Conservation (phyloP, 805 yeast species). For the Maudiozyma saulgeensis region DNA sequence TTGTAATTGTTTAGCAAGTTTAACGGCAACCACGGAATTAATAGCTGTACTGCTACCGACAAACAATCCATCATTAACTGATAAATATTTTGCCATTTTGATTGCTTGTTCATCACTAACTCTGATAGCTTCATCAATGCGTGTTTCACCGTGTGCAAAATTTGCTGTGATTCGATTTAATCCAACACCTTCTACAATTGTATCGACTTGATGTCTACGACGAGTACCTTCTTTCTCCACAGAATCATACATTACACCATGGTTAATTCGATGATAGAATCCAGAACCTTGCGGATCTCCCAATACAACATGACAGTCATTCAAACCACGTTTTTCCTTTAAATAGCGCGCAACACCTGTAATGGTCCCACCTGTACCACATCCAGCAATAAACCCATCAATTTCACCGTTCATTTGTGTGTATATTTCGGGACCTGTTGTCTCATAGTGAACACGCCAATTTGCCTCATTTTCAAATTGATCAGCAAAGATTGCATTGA, state of each 20-base stretch:
- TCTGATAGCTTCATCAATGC: constrained; percentile 68
- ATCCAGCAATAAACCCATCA: constrained; percentile 78
- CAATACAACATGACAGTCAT: constrained; percentile 44
- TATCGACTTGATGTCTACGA: constrained; percentile 93
- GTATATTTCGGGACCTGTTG: constrained; percentile 93
- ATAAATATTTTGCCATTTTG: constrained; percentile 77
- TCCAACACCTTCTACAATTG: constrained; percentile 89
- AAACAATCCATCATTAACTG: constrained; percentile 79
- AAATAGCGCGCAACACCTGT: constrained; percentile 80
- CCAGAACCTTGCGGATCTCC: constrained; percentile 98
- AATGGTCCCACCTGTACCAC: constrained; percentile 96
- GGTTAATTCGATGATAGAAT: constrained; percentile 69
- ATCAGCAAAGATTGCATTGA: constrained; percentile 74
- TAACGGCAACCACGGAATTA: constrained; percentile 81
- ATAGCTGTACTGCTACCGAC: constrained; percentile 92
- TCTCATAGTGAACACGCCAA: constrained; percentile 71
- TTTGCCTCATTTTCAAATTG: constrained; percentile 91
- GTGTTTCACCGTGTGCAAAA: constrained; percentile 58
- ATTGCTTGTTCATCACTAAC: constrained; percentile 76
- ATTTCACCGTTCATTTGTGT: constrained; percentile 53
- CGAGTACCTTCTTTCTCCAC: constrained; percentile 90
- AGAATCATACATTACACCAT: constrained; percentile 86
- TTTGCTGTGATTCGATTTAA: constrained; percentile 78
- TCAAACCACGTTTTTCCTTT: constrained; percentile 42
- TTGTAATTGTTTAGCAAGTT: constrained; percentile 39